Evolutionary conservation across 768 basidiomycete species (phyloP), one percentile per base, ranked within the genome.

Genomic region (Peribolospora kevripleyi): DNA sequence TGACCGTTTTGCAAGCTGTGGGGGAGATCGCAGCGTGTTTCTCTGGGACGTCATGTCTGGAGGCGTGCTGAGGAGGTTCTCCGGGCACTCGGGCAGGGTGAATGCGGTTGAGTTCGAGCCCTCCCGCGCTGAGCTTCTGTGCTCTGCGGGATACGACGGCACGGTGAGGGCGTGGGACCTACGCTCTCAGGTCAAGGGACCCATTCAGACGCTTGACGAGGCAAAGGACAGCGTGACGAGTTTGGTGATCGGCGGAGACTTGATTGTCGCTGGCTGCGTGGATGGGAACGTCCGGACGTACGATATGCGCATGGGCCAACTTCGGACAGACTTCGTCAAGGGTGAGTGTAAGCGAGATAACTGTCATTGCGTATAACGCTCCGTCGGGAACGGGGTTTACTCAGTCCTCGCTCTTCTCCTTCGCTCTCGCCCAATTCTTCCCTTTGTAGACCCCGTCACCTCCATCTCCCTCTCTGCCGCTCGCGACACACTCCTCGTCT

Each of bases 1-100:
- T 13, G n/a, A 46, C 59, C 54, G 40, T 36, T 55, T 55, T 50
- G 54, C 55, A 6, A 49, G 53, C 50, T 84, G 81, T 36, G 91
- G 91, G 41, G 91, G 91, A 5, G 91, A 98, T 67, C 78, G 85
- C 59, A 79, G 80, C 52, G 79, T 93, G 1, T 93, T 93, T 61
- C 68, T 93, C 36, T 97, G 91, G 91, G 93, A 98, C 64, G 93
- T 98, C 7, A 76, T 81, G 13, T 77, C 82, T 41, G 91, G 85
- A 9, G 74, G 77, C 48, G 86, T 90, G 1, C 79, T 80, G 46
- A 74, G 87, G 46, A 74, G 90, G 54, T 73, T 93, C 57, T 69
- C 82, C 13, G 93, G 87, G 0, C 93, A 98, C 67, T 76, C 84
- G 73, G 77, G 84, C 13, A 88, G 86, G 65, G 82, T 97, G 51